Conservation (phyloP, 208 protist genomes). For the Trichomonas tenax region DNA sequence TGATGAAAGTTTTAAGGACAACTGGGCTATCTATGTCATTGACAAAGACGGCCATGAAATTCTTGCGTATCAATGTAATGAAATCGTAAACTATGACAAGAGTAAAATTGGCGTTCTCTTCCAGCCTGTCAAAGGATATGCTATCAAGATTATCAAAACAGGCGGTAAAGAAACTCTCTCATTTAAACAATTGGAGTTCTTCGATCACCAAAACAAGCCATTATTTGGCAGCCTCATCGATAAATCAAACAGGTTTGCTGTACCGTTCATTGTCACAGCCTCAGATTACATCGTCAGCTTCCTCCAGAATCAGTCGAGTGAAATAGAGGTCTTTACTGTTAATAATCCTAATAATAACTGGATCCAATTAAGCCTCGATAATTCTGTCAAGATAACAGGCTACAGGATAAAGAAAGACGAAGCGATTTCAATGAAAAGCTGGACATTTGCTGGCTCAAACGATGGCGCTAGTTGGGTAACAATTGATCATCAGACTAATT, state of each 20-base stretch:
- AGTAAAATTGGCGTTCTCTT: background rate
- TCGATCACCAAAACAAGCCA: background rate
- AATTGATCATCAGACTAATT: background rate
- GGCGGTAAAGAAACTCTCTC: background rate
- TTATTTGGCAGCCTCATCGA: background rate
- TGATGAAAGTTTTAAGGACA: background rate
- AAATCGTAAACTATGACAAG: background rate
- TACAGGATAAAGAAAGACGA: background rate
- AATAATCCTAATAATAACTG: background rate
- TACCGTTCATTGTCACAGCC: background rate
- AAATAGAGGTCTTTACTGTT: background rate
- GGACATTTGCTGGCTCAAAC: background rate
- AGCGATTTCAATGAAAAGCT: background rate
- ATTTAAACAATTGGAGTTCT: background rate
- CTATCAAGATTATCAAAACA: background rate
- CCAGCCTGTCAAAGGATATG: background rate
- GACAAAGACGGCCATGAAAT: background rate
- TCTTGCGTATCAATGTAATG: background rate
- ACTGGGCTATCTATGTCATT: background rate
- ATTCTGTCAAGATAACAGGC: background rate
- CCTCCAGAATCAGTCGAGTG: background rate
- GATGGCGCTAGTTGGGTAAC: background rate
- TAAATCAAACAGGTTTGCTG: background rate
- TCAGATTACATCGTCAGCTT: background rate
- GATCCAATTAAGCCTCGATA: background rate